These are phyloP conservation scores for Trypanosoma lewisi DNA, from an alignment of 208 protist genomes.

Conservation along the genomic window DNA sequence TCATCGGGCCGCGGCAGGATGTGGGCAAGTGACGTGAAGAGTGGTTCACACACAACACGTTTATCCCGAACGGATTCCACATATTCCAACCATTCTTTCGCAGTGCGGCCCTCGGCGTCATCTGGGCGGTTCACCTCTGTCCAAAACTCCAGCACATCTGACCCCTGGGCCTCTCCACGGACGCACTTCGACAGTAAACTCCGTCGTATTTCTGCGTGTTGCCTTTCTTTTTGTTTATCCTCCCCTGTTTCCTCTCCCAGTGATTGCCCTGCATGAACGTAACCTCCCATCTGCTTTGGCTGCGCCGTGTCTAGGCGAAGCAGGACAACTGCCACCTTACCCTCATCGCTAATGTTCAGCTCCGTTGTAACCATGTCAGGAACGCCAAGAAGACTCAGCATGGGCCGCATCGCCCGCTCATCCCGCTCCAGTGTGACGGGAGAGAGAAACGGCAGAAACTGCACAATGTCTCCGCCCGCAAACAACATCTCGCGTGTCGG, in stretches of 20 bases:
- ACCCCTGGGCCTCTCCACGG: constrained; percentile 44
- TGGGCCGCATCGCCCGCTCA: constrained; percentile 57
- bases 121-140: constrained; percentile 71
- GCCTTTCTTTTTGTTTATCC: no score
- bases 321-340: constrained; percentile 39
- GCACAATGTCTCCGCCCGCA: constrained; percentile 6
- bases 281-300: constrained; percentile 49
- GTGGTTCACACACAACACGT: constrained; percentile 63
- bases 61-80: constrained; percentile 36
- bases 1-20: constrained; percentile 27
- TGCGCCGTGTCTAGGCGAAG: constrained; percentile 62
- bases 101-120: constrained; percentile 43
- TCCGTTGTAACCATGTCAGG: constrained; percentile 70
- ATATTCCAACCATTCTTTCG: constrained; percentile 75
- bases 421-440: constrained; percentile 34
- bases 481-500: neutral
- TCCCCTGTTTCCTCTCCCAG: neutral
- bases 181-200: constrained; percentile 62
- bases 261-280: constrained; percentile 21
- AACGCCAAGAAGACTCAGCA: constrained; percentile 57
- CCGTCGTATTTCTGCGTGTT: neutral
- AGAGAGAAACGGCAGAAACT: constrained; percentile 62
- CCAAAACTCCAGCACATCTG: constrained; percentile 78
- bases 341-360: constrained; percentile 49
- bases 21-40: constrained; percentile 65